Evolutionary conservation across 2,329 filamentous ascomycete genomes (phyloP), one percentile per base, ranked within the genome.

Genomic region (Raffaelea arxii): DNA sequence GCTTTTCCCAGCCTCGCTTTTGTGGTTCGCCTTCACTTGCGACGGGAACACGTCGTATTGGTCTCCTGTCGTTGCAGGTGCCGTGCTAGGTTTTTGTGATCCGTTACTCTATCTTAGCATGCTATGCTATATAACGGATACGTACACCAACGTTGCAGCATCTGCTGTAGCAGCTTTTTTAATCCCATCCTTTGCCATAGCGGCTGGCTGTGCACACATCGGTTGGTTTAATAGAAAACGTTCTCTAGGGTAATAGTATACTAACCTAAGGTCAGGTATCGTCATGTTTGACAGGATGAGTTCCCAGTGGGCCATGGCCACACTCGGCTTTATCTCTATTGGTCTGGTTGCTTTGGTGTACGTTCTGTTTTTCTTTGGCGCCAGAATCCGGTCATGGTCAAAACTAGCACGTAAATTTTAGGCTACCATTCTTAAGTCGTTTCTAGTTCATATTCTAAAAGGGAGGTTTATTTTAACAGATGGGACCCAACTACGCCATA

Each of bases 21-120:
- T 47, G 4, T 47, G 46, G 46, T 47, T 47, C 35, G 46, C 46
- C 46, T 47, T 47, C 18, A 47, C 46, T 25, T 32, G 46, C 46
- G 25, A 43, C 24, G 46, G 46, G 32, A 30, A 39, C 46, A 18
- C 19, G 24, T 43, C 40, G 5, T 47, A 43, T 36, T 47, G 46
- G 46, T 47, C 46, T 4, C 46, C 46, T 16, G 41, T 47, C 19
- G 46, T 47, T 21, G 46, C 46, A 11, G 46, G 46, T 16, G 46
- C 24, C 35, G 46, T 47, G 4, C 46, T 47, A 19, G 46, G 46
- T 36, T 47, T 47, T 36, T 47, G 46, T 36, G 46, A 47, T 18
- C 46, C 46, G 6, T 36, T 47, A 41, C 41, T 47, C 14, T 47
- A 47, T 22, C 41, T 47, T 5, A 39, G 41, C 46, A 47, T 47